A percentile compares a stretch with the other conserved stretches of the same genome.
Conservation (phyloP, 257 asterid species). For the Penstemon davidsonii region DNA sequence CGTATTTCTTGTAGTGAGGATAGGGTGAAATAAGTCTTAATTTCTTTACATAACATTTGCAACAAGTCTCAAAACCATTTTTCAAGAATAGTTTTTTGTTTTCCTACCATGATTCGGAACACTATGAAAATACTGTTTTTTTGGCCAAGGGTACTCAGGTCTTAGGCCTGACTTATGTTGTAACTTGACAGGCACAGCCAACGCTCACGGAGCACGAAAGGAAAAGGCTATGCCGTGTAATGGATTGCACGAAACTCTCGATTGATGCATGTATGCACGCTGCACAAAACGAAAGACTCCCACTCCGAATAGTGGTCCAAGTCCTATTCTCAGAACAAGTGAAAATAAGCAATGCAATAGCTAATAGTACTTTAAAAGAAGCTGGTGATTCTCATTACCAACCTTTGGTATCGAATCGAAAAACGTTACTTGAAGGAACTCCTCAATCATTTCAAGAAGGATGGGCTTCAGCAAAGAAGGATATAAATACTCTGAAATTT, state of each 20-base stretch:
- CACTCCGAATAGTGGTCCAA: slow-evolving; percentile 81
- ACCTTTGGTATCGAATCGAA: slow-evolving; percentile 62
- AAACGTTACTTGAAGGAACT: slow-evolving; percentile 81
- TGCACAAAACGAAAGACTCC: slow-evolving; percentile 93
- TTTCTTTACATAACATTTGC: too few relatives aligned
- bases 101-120: too few relatives aligned
- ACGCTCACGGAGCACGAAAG: slow-evolving; percentile 86
- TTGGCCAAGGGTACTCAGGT: too few relatives aligned
- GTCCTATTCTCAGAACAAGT: slow-evolving; percentile 96
- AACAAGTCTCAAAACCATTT: too few relatives aligned
- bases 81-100: too few relatives aligned
- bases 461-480: slow-evolving; percentile 92
- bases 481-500: slow-evolving; percentile 83
- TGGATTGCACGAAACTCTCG: slow-evolving; percentile 97
- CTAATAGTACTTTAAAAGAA: slow-evolving; percentile 66
- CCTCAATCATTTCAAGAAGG: slow-evolving; percentile 98
- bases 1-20: too few relatives aligned
- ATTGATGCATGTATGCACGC: slow-evolving; percentile 98
- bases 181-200: slow-evolving; percentile 73
- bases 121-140: too few relatives aligned
- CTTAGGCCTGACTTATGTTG: too few relatives aligned
- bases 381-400: slow-evolving; percentile 60
- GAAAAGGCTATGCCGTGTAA: slow-evolving; percentile 88
- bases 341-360: slow-evolving; percentile 80
- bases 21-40: too few relatives aligned